phyloP scores from a whole-genome alignment of 2,329 filamentous ascomycete species.

The Chaetothyriales sp. region DNA sequence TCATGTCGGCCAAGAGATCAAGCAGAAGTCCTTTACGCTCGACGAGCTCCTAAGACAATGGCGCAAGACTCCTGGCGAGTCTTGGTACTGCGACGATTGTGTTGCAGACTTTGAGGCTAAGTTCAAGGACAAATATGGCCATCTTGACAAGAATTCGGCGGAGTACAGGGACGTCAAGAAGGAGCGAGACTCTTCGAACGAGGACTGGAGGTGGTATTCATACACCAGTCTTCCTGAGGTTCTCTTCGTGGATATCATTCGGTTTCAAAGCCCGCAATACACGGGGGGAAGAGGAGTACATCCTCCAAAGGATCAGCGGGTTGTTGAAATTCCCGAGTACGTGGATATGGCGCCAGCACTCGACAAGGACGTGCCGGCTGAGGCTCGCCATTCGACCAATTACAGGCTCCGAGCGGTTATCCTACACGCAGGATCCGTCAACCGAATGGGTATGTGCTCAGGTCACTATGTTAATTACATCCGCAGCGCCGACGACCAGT shows the following conservation, averaged over 20 bases:
- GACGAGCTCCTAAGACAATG: background rate
- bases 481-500: background rate
- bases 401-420: slow-evolving; percentile 7
- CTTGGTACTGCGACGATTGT: background rate
- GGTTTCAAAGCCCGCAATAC: slow-evolving; percentile 1
- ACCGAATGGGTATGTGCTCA: background rate
- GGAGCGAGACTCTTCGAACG: background rate
- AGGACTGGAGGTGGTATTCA: background rate
- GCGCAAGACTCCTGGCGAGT: background rate
- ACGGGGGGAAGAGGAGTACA: background rate
- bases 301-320: slow-evolving; percentile 1
- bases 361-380: slow-evolving; percentile 2
- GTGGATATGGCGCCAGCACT: slow-evolving; percentile 6
- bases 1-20: background rate
- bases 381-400: slow-evolving; percentile 1
- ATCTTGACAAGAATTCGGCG: background rate
- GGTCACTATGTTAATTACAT: slow-evolving; percentile 8
- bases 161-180: background rate
- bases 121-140: background rate
- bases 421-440: slow-evolving; percentile 2
- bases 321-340: slow-evolving; percentile 2
- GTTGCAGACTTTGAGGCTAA: background rate
- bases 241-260: slow-evolving; percentile 6
- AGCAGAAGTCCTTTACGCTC: background rate
- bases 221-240: slow-evolving; percentile 8